Conservation (phyloP, 176 grass and related monocot genomes). For the Aegilops longissima region DNA sequence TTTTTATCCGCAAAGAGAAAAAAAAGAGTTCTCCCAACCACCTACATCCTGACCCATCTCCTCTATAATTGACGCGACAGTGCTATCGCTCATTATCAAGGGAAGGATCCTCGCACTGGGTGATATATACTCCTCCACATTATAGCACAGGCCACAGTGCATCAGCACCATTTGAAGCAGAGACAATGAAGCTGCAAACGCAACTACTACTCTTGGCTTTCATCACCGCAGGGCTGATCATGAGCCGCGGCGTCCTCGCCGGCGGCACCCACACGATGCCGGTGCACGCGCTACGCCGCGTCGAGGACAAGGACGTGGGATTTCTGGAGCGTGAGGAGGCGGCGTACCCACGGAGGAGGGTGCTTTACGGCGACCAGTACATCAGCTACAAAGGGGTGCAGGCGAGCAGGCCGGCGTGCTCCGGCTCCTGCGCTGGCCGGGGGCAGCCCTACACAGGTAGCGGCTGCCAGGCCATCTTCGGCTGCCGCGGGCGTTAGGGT, state of each 20-base stretch:
- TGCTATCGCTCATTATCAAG: background rate
- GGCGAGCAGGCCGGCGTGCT: conserved; percentile 19
- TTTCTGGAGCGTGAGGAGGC: background rate
- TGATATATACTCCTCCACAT: background rate
- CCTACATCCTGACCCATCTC: background rate
- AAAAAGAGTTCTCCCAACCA: too few species aligned
- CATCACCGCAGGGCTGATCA: background rate
- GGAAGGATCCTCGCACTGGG: background rate
- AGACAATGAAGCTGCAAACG: background rate
- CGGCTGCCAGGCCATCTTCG: conserved; percentile 3
- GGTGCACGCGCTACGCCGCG: background rate
- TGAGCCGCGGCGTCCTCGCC: background rate
- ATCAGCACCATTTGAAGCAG: too few species aligned
- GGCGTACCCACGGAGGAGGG: conserved; percentile 25
- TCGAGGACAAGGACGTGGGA: background rate
- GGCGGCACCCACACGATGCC: background rate
- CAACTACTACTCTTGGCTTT: background rate
- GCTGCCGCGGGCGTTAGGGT: background rate
- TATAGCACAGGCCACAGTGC: background rate
- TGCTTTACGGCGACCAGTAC: background rate
- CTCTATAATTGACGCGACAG: background rate
- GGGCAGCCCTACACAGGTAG: background rate
- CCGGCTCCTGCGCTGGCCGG: conserved; percentile 18
- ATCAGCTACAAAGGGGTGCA: background rate
- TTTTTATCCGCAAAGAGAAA: too few species aligned